These are phyloP conservation scores for Candida schatavii DNA, from an alignment of 805 yeast genomes.

Conservation along the genomic window DNA sequence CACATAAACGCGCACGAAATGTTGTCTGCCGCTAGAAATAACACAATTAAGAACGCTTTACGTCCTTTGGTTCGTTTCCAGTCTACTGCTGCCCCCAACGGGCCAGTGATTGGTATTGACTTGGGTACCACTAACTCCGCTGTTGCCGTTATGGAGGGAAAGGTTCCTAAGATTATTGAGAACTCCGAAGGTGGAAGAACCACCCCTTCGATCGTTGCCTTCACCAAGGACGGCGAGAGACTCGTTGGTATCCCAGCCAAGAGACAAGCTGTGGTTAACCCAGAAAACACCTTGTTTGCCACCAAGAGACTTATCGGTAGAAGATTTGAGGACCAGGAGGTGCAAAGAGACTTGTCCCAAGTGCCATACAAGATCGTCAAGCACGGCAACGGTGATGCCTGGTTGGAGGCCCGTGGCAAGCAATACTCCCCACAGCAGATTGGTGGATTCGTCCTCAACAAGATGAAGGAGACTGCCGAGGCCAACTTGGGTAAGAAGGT, in stretches of 20 bases:
- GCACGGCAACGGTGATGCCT: slow-evolving; percentile 92
- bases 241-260: slow-evolving; percentile 93
- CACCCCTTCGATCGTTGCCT: slow-evolving; percentile 93
- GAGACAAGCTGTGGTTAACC: slow-evolving; percentile 94
- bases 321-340: slow-evolving; percentile 84
- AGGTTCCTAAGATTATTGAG: slow-evolving; percentile 73
- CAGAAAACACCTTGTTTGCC: slow-evolving; percentile 90
- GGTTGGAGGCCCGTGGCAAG: slow-evolving; percentile 89
- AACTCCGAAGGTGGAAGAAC: slow-evolving; percentile 74
- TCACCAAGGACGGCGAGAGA: slow-evolving; percentile 87
- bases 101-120: slow-evolving; percentile 79
- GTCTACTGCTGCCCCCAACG: slow-evolving; percentile 34
- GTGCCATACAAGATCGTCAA: slow-evolving; percentile 90
- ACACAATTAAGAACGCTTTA: slow-evolving; percentile 32
- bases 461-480: slow-evolving; percentile 98
- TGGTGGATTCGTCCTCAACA: slow-evolving; percentile 89
- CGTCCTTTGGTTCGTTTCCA: slow-evolving; percentile 34
- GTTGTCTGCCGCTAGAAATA: slow-evolving; percentile 41
- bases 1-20: no score
- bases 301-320: slow-evolving; percentile 95
- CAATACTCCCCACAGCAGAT: slow-evolving; percentile 92
- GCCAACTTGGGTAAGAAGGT: slow-evolving; percentile 83
- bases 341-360: slow-evolving; percentile 81
- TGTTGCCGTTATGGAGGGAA: slow-evolving; percentile 80
- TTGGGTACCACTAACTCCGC: slow-evolving; percentile 90